Evolutionary conservation across 192 early-diverging fungal species (phyloP).

Genomic region (Funneliformis geosporum): DNA sequence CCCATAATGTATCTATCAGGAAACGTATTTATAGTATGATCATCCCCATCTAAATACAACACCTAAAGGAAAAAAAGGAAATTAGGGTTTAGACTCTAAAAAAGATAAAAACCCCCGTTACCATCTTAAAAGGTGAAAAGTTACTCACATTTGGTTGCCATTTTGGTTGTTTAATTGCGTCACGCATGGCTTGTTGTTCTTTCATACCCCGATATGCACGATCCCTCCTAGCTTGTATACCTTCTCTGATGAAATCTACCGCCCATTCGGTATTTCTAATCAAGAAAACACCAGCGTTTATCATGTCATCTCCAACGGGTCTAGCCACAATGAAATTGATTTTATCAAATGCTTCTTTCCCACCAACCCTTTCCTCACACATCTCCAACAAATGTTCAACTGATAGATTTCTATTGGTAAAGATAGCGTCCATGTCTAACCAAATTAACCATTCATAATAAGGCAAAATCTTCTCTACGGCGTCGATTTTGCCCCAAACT

Average conservation of each 20-base stretch:
- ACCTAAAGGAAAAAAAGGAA: background rate
- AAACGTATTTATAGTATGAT: background rate
- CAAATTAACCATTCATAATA: constrained; percentile 67
- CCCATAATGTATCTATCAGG: background rate
- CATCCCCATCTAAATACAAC: background rate
- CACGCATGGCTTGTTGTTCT: constrained; percentile 63
- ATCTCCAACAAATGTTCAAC: constrained; percentile 45
- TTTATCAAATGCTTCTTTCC: constrained; percentile 36
- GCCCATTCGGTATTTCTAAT: constrained; percentile 59
- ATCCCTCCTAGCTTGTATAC: constrained; percentile 36
- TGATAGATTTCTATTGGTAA: constrained; percentile 45
- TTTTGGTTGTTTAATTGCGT: constrained; percentile 44
- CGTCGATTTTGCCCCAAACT: constrained; percentile 66
- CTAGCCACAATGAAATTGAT: constrained; percentile 53
- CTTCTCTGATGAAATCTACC: constrained; percentile 46
- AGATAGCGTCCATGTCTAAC: constrained; percentile 64
- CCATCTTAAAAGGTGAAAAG: too few relatives aligned
- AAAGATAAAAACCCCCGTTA: constrained; percentile 1
- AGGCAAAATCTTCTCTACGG: constrained; percentile 55
- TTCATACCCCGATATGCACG: constrained; percentile 46
- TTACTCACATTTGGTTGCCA: constrained; percentile 38
- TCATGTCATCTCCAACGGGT: constrained; percentile 51
- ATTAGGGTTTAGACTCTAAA: too few relatives aligned
- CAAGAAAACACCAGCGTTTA: constrained; percentile 62
- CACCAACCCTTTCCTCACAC: constrained; percentile 36